Evolutionary conservation across 805 yeast genomes (phyloP).

Genomic region (Helenozyma baotianmanensis): DNA sequence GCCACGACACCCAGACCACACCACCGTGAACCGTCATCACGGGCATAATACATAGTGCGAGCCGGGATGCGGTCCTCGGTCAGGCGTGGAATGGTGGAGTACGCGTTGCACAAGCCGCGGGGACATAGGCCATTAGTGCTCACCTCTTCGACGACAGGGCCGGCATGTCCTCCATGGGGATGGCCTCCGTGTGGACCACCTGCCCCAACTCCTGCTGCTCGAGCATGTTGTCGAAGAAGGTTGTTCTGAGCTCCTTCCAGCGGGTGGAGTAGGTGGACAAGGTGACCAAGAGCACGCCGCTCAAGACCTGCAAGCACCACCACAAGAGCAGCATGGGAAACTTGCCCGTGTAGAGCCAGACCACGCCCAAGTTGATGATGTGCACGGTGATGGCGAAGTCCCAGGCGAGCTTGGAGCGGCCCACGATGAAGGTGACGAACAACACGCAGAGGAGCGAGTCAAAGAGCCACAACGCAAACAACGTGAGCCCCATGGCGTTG

Average conservation of each 20-base stretch:
- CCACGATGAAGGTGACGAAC: slow-evolving; percentile 82
- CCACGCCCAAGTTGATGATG: slow-evolving; percentile 67
- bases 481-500: slow-evolving; percentile 74
- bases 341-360: slow-evolving; percentile 57
- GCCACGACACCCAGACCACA: too few species aligned
- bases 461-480: slow-evolving; percentile 73
- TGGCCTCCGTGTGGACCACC: slow-evolving; percentile 12
- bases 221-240: slow-evolving; percentile 80
- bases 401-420: slow-evolving; percentile 90
- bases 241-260: slow-evolving; percentile 86
- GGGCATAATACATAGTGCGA: too few species aligned
- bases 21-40: too few species aligned
- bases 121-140: too few species aligned
- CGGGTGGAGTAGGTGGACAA: slow-evolving; percentile 87
- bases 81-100: too few species aligned
- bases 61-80: too few species aligned
- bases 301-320: slow-evolving; percentile 76
- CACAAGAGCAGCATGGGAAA: slow-evolving; percentile 73
- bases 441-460: slow-evolving; percentile 80
- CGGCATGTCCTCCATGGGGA: neutral
- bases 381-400: slow-evolving; percentile 96
- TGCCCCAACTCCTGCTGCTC: slow-evolving; percentile 52
- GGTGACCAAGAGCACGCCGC: slow-evolving; percentile 64
- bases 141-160: too few species aligned
- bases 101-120: too few species aligned